A percentile compares a stretch with the other conserved stretches of the same genome.
Evolutionary conservation across 1,284 basidiomycete genomes (phyloP).

Genomic region (Porodaedalea pini): DNA sequence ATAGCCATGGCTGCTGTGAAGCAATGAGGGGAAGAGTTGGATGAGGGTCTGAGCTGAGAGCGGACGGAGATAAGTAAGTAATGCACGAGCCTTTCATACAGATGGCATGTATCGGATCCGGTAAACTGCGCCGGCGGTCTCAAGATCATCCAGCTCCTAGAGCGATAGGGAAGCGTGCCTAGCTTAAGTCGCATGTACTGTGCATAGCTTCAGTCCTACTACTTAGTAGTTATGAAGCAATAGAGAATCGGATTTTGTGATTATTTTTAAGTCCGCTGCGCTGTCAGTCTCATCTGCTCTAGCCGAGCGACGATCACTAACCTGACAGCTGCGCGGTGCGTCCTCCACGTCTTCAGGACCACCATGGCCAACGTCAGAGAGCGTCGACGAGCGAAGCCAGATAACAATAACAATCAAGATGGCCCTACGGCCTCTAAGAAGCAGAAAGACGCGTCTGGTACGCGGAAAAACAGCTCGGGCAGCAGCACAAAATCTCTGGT

Average conservation of each 20-base stretch:
- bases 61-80: neutral
- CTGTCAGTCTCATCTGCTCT: neutral
- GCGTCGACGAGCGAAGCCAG: neutral
- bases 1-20: slow-evolving; percentile 44
- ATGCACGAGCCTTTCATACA: neutral
- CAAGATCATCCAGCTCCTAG: neutral
- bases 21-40: neutral
- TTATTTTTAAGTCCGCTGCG: neutral
- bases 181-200: too few relatives aligned
- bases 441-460: neutral
- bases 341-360: neutral
- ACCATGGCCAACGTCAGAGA: slow-evolving; percentile 5
- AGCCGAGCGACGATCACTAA: neutral
- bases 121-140: neutral
- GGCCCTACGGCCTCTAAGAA: neutral
- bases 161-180: too few relatives aligned
- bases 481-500: slow-evolving; percentile 19
- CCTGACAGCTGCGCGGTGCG: neutral
- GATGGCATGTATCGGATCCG: neutral
- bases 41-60: neutral
- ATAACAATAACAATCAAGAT: neutral
- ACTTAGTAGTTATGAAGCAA: too few relatives aligned
- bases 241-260: neutral
- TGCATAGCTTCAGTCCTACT: too few relatives aligned
- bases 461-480: neutral